phyloP scores from a whole-genome alignment of 2,329 filamentous ascomycete species.

The Juglanconis sp. region DNA sequence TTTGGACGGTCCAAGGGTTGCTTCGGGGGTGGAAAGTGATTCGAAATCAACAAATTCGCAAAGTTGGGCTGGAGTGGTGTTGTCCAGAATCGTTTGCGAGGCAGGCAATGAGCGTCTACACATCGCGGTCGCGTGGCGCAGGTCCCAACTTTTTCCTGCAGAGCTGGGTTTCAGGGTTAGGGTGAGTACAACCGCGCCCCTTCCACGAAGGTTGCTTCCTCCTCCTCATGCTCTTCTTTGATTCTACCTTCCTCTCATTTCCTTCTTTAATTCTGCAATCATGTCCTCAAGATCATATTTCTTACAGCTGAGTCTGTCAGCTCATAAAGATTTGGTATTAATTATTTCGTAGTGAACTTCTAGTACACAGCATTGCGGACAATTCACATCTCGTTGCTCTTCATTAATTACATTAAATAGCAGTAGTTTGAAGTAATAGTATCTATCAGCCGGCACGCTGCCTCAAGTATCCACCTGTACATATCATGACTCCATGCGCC shows the following conservation, averaged over 20 bases:
- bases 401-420: not conserved
- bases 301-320: too few relatives aligned
- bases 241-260: too few relatives aligned
- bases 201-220: too few relatives aligned
- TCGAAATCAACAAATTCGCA: not conserved
- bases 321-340: too few relatives aligned
- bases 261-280: too few relatives aligned
- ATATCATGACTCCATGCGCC: not conserved
- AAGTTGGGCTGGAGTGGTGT: not conserved
- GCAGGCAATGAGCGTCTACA: not conserved
- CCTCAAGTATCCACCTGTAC: not conserved
- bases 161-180: not conserved
- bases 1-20: not conserved
- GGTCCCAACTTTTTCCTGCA: slow-evolving; percentile 5
- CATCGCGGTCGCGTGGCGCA: slow-evolving; percentile 9
- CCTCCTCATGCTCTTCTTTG: too few relatives aligned
- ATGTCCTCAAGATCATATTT: too few relatives aligned
- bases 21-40: not conserved
- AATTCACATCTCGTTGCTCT: too few relatives aligned
- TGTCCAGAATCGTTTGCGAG: not conserved
- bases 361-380: too few relatives aligned
- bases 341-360: too few relatives aligned
- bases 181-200: not conserved
- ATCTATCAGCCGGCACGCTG: not conserved
- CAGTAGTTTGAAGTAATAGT: not conserved